phyloP scores from a whole-genome alignment of 306 rosid species.

The Cicer pinnatifidum region DNA sequence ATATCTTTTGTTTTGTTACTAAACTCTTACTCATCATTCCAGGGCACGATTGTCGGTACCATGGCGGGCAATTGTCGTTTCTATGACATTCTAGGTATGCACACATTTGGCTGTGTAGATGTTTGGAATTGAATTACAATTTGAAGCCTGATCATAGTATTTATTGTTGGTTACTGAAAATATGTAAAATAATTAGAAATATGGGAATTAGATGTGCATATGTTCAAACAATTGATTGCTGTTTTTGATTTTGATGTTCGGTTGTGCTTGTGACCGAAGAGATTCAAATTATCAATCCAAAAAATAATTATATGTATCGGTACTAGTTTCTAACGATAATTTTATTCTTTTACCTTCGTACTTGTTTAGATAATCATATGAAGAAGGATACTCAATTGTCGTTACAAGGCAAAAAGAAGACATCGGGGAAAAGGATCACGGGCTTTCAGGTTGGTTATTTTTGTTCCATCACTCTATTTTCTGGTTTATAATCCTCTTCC shows the following conservation, averaged over 20 bases:
- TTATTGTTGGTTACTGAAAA: too few relatives aligned
- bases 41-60: slow-evolving; percentile 88
- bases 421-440: slow-evolving; percentile 66
- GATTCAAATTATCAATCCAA: not conserved
- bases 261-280: slow-evolving; percentile 13
- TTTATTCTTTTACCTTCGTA: slow-evolving; percentile 10
- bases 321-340: slow-evolving; percentile 44
- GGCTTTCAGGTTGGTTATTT: slow-evolving; percentile 68
- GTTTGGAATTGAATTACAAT: slow-evolving; percentile 29
- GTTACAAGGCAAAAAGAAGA: slow-evolving; percentile 71
- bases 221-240: slow-evolving; percentile 13
- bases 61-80: slow-evolving; percentile 75
- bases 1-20: slow-evolving; percentile 21
- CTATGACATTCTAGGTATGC: slow-evolving; percentile 66
- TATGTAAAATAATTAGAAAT: not conserved
- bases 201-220: not conserved
- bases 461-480: slow-evolving; percentile 20
- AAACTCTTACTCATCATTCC: slow-evolving; percentile 43
- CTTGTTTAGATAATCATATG: slow-evolving; percentile 58
- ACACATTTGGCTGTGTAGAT: slow-evolving; percentile 28
- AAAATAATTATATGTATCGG: slow-evolving; percentile 9
- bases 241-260: slow-evolving; percentile 14
- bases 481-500: not conserved
- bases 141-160: slow-evolving; percentile 2
- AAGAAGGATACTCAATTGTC: slow-evolving; percentile 58